A percentile compares a stretch with the other conserved stretches of the same genome.
phyloP scores from a whole-genome alignment of 768 basidiomycete species.

The Udeniomyces megalosporus region DNA sequence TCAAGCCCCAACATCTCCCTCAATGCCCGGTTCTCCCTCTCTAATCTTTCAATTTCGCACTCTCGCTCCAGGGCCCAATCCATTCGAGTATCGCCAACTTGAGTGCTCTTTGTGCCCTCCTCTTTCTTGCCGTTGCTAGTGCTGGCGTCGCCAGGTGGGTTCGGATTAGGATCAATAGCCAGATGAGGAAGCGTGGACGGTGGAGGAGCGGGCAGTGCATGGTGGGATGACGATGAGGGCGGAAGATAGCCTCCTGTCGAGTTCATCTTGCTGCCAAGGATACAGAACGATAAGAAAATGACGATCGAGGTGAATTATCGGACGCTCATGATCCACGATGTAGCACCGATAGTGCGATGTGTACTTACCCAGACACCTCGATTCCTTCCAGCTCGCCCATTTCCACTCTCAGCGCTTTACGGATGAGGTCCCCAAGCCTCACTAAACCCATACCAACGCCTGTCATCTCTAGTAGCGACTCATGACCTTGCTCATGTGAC shows the following conservation, averaged over 20 bases:
- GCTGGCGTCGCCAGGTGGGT: not conserved
- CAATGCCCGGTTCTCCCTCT: slow-evolving; percentile 65
- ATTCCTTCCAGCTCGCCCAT: slow-evolving; percentile 1
- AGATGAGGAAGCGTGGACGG: not conserved
- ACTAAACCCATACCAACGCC: not conserved
- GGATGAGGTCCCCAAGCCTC: slow-evolving; percentile 2
- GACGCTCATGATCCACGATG: not conserved
- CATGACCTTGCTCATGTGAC: slow-evolving; percentile 10
- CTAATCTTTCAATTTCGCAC: slow-evolving; percentile 62
- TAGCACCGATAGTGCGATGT: not conserved
- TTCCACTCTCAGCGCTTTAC: slow-evolving; percentile 8
- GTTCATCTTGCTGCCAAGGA: not conserved
- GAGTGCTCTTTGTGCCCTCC: no score
- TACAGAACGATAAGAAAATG: not conserved
- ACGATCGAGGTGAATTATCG: not conserved
- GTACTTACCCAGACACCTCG: not conserved
- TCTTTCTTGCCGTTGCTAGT: not conserved
- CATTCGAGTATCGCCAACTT: slow-evolving; percentile 9
- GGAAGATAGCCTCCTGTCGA: slow-evolving; percentile 10
- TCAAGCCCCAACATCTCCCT: slow-evolving; percentile 54
- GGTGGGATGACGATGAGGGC: not conserved
- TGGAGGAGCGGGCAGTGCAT: not conserved
- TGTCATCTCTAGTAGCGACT: slow-evolving; percentile 6
- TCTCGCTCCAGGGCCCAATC: slow-evolving; percentile 88
- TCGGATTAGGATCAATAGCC: not conserved